Percentiles rank a stretch among this genome's conserved stretches.
phyloP scores from a whole-genome alignment of 257 asterid species.

The Penstemon barbatus region DNA sequence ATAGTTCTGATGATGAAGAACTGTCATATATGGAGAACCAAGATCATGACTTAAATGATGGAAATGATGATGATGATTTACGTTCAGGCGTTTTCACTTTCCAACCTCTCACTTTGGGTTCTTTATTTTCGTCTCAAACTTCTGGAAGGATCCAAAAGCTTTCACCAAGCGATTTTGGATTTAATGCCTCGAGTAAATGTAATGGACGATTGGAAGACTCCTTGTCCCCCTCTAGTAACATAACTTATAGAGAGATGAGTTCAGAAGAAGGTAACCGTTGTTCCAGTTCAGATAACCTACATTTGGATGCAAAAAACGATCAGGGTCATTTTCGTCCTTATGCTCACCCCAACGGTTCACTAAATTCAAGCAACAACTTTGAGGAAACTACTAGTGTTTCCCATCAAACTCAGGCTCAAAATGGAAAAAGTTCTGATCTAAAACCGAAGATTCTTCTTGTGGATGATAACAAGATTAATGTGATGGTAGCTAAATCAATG shows the following conservation, averaged over 20 bases:
- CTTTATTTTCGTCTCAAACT: slow-evolving; percentile 57
- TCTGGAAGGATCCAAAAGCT: slow-evolving; percentile 49
- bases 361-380: too few species aligned
- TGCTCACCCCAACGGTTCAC: too few species aligned
- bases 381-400: slow-evolving; percentile 26
- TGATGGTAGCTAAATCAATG: slow-evolving; percentile 81
- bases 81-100: slow-evolving; percentile 64
- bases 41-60: slow-evolving; percentile 38
- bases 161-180: slow-evolving; percentile 27
- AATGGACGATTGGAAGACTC: slow-evolving; percentile 43
- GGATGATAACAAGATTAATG: slow-evolving; percentile 79
- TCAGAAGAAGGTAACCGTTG: slow-evolving; percentile 44
- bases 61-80: slow-evolving; percentile 55
- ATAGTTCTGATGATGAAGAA: slow-evolving; percentile 74
- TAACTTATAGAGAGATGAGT: slow-evolving; percentile 38
- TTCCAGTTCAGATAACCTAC: slow-evolving; percentile 22
- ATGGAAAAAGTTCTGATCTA: slow-evolving; percentile 29
- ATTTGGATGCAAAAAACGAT: slow-evolving; percentile 26
- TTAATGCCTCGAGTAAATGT: background rate
- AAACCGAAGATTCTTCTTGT: slow-evolving; percentile 84
- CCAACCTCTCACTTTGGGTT: slow-evolving; percentile 70
- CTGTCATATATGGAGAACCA: slow-evolving; percentile 53
- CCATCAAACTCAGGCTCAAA: slow-evolving; percentile 25
- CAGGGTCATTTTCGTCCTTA: background rate
- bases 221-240: slow-evolving; percentile 39